A percentile compares a stretch with the other conserved stretches of the same genome.
These are phyloP conservation scores for Candida ipomoeae DNA, from an alignment of 805 yeast genomes.

Conservation along the genomic window DNA sequence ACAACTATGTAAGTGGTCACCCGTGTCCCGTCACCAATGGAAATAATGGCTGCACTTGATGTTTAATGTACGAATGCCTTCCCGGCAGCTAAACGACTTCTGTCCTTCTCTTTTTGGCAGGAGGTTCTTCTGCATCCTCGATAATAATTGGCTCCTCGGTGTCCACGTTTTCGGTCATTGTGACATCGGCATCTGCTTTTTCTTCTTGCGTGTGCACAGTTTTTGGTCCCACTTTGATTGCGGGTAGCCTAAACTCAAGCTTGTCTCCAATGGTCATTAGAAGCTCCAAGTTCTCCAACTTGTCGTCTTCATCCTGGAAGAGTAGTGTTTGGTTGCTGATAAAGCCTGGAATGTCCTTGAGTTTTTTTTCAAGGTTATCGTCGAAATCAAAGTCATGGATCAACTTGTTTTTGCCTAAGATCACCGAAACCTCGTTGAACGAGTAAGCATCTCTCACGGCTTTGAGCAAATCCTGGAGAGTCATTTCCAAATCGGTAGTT, in stretches of 20 bases:
- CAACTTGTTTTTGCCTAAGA: constrained; percentile 56
- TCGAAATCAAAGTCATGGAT: constrained; percentile 86
- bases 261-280: constrained; percentile 34
- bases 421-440: constrained; percentile 57
- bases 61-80: background rate
- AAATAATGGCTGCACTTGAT: background rate
- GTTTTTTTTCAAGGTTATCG: constrained; percentile 54
- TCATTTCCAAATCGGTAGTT: constrained; percentile 43
- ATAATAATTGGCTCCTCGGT: background rate
- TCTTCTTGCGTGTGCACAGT: background rate
- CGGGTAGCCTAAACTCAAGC: constrained; percentile 13
- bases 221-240: constrained; percentile 14
- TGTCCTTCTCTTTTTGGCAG: constrained; percentile 13
- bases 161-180: constrained; percentile 3
- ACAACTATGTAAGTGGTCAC: background rate
- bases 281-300: constrained; percentile 58
- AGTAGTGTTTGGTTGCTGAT: constrained; percentile 58
- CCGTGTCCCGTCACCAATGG: background rate
- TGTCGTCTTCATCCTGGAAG: constrained; percentile 78
- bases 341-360: constrained; percentile 48
- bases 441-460: constrained; percentile 45
- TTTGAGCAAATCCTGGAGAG: constrained; percentile 50
- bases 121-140: constrained; percentile 12
- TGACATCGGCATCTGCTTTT: background rate
- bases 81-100: constrained; percentile 2